phyloP scores from a whole-genome alignment of 1,284 basidiomycete genomes.

The Puccinia novopanici region DNA sequence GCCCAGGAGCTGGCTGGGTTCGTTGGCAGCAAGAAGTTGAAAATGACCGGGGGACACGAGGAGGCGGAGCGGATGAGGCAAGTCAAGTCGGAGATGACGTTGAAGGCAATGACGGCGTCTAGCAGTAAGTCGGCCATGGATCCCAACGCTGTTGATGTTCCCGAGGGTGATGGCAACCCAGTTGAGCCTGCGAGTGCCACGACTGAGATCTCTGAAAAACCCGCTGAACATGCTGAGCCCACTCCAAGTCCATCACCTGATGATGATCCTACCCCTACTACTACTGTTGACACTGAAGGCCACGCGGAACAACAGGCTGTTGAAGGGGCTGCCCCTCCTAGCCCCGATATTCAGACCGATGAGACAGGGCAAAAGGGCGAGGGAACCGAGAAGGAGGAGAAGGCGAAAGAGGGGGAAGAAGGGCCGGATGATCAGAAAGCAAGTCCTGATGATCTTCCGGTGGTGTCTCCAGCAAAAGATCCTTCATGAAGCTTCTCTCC shows the following conservation, averaged over 20 bases:
- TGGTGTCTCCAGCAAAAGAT: neutral
- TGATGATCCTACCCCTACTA: neutral
- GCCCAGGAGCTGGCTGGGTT: conserved; percentile 78
- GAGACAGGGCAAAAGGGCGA: neutral
- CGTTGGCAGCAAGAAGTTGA: conserved; percentile 78
- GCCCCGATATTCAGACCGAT: neutral
- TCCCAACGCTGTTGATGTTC: neutral
- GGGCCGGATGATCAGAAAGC: neutral
- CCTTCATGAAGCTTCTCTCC: neutral
- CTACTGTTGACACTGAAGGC: neutral
- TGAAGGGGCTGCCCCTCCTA: too few species aligned
- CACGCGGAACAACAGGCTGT: too few species aligned
- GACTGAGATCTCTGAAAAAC: neutral
- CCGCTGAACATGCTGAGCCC: neutral
- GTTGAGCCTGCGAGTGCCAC: neutral
- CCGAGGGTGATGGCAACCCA: neutral
- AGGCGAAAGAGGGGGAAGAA: neutral
- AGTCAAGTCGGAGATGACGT: conserved; percentile 74
- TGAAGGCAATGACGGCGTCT: conserved; percentile 71
- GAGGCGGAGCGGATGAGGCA: conserved; percentile 82
- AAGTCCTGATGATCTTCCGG: neutral
- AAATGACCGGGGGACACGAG: conserved; percentile 90
- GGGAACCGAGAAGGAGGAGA: neutral
- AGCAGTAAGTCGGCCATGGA: neutral
- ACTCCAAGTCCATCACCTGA: neutral